phyloP scores from a whole-genome alignment of 768 basidiomycete species.

The Leucosporidium scottii region DNA sequence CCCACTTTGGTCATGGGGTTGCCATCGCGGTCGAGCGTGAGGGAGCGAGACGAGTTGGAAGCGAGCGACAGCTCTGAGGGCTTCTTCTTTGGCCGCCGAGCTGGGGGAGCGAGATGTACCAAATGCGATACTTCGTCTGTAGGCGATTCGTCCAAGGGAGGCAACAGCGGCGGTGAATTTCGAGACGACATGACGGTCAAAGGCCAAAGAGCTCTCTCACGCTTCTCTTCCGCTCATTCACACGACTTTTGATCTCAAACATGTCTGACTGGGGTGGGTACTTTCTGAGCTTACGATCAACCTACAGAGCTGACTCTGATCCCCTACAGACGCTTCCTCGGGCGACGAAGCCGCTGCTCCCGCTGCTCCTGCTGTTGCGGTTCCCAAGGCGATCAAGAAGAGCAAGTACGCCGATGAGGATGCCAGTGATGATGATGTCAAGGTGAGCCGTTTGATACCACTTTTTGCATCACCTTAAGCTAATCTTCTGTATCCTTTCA shows the following conservation, averaged over 20 bases:
- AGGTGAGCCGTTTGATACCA: conserved; percentile 47
- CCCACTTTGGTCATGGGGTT: conserved; percentile 72
- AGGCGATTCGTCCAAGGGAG: too few relatives aligned
- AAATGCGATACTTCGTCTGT: not conserved
- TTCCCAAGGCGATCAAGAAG: conserved; percentile 43
- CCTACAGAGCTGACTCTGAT: too few relatives aligned
- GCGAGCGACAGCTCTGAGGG: conserved; percentile 16
- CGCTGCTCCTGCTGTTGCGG: conserved; percentile 30
- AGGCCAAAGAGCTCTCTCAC: too few relatives aligned
- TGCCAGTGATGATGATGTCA: conserved; percentile 67
- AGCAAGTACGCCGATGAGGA: conserved; percentile 88
- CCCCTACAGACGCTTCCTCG: conserved; percentile 30
- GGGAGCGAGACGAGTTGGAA: conserved; percentile 21
- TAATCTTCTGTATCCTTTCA: conserved; percentile 39
- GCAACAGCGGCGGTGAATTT: too few relatives aligned
- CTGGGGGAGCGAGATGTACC: not conserved
- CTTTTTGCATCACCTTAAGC: conserved; percentile 11
- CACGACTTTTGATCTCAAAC: too few relatives aligned
- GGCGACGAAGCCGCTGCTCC: conserved; percentile 43
- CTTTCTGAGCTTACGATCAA: too few relatives aligned
- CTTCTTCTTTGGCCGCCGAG: not conserved
- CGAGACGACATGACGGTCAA: too few relatives aligned
- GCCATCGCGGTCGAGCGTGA: conserved; percentile 65
- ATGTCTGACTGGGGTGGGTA: too few relatives aligned
- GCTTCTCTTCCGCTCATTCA: too few relatives aligned